Conservation (phyloP, 2,329 filamentous ascomycete species). For the Dactylellina leptospora region DNA sequence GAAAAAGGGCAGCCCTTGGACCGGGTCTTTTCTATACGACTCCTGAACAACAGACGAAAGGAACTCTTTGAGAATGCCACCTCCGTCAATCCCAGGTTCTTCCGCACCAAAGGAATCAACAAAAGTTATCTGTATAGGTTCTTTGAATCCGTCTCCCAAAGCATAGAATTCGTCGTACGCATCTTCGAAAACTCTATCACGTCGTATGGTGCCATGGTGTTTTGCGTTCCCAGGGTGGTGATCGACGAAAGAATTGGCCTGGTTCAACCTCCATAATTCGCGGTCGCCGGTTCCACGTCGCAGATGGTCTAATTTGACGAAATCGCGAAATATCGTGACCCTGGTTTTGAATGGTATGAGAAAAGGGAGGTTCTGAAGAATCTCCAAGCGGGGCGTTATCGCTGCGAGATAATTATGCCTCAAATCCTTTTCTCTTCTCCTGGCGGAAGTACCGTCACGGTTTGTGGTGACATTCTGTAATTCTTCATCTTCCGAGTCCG, state of each 20-base stretch:
- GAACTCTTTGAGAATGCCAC: constrained; percentile 97
- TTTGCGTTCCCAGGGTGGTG: constrained; percentile 62
- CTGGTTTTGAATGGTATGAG: constrained; percentile 91
- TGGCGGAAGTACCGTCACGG: constrained; percentile 72
- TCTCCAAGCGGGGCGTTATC: constrained; percentile 85
- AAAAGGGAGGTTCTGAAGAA: constrained; percentile 95
- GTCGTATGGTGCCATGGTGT: constrained; percentile 81
- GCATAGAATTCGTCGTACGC: constrained; percentile 84
- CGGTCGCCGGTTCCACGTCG: constrained; percentile 60
- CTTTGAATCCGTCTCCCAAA: constrained; percentile 83
- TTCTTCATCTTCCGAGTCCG: constrained; percentile 62
- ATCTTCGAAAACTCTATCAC: constrained; percentile 83
- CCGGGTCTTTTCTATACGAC: constrained; percentile 70
- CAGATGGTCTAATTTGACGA: constrained; percentile 82
- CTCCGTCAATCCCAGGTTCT: constrained; percentile 95
- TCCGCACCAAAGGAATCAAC: constrained; percentile 85
- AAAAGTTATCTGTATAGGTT: constrained; percentile 96
- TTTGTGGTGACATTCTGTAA: constrained; percentile 71
- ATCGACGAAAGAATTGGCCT: constrained; percentile 59
- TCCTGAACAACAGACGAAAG: constrained; percentile 86
- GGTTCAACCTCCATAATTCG: constrained; percentile 52
- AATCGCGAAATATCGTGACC: constrained; percentile 91
- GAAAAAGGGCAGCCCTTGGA: constrained; percentile 72
- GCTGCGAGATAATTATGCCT: constrained; percentile 72
- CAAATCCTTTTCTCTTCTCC: constrained; percentile 64